Conservation (phyloP, 1,284 basidiomycete genomes). For the Naganishia liquefaciens region DNA sequence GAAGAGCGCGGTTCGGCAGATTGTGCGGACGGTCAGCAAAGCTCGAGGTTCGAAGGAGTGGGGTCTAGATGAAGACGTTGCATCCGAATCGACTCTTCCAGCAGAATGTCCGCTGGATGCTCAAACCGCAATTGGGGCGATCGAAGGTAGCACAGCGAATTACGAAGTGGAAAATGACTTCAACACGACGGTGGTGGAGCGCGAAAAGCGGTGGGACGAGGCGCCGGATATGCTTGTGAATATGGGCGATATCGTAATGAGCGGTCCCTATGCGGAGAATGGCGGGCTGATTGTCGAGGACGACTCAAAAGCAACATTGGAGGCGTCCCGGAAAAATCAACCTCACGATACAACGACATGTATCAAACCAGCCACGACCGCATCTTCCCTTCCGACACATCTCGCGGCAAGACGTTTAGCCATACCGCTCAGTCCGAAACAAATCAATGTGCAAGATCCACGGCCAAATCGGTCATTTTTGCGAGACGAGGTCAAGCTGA, state of each 20-base stretch:
- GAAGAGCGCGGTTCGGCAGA: not conserved
- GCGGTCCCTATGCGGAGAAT: not conserved
- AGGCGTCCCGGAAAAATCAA: not conserved
- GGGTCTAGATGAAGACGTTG: slow-evolving; percentile 22
- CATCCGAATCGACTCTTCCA: not conserved
- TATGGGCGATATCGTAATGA: not conserved
- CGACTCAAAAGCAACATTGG: no score
- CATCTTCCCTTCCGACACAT: slow-evolving; percentile 10
- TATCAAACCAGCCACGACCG: not conserved
- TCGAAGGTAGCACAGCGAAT: not conserved
- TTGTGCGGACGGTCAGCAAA: not conserved
- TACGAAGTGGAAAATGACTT: slow-evolving; percentile 9
- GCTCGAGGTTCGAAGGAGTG: not conserved
- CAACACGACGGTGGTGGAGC: not conserved
- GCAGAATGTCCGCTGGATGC: no score
- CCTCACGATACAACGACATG: not conserved
- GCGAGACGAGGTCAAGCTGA: slow-evolving; percentile 3
- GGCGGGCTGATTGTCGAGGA: not conserved
- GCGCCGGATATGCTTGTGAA: slow-evolving; percentile 2
- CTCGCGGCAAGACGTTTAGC: not conserved
- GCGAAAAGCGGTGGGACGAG: slow-evolving; percentile 11
- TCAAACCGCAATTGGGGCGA: not conserved
- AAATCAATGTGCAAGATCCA: slow-evolving; percentile 17
- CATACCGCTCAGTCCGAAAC: slow-evolving; percentile 22
- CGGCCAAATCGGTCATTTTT: slow-evolving; percentile 8